phyloP scores from a whole-genome alignment of 257 asterid genomes.

The Marsdenia floribunda region DNA sequence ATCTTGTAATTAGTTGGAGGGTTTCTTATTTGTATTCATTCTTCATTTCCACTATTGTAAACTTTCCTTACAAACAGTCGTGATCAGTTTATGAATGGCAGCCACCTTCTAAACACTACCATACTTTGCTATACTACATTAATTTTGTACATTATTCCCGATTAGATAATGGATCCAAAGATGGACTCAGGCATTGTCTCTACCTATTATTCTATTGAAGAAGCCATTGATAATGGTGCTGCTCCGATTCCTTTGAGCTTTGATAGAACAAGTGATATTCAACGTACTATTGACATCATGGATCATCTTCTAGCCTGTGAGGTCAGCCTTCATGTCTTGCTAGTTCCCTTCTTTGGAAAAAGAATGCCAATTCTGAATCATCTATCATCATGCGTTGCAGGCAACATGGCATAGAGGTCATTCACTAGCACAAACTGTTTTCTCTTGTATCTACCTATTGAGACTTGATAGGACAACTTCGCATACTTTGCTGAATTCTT shows the following conservation, averaged over 20 bases:
- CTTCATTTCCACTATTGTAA: not conserved
- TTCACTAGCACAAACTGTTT: constrained; percentile 88
- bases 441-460: constrained; percentile 88
- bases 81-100: not conserved
- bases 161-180: constrained; percentile 98
- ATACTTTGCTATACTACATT: constrained; percentile 15
- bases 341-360: not conserved
- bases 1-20: not conserved
- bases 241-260: constrained; percentile 95
- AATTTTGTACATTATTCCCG: constrained; percentile 15
- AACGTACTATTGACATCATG: constrained; percentile 69
- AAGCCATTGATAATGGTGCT: constrained; percentile 95
- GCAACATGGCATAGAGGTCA: constrained; percentile 99
- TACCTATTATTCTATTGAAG: constrained; percentile 85
- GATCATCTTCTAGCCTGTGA: constrained; percentile 97
- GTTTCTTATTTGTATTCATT: not conserved
- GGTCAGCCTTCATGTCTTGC: constrained; percentile 35
- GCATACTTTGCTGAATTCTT: constrained; percentile 81
- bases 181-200: constrained; percentile 99
- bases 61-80: not conserved
- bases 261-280: constrained; percentile 70
- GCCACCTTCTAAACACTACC: not conserved
- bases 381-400: constrained; percentile 35
- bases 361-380: not conserved
- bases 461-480: constrained; percentile 87